Conservation (phyloP, 1,139 yeast species). For the Suhomyces bribrorum region DNA sequence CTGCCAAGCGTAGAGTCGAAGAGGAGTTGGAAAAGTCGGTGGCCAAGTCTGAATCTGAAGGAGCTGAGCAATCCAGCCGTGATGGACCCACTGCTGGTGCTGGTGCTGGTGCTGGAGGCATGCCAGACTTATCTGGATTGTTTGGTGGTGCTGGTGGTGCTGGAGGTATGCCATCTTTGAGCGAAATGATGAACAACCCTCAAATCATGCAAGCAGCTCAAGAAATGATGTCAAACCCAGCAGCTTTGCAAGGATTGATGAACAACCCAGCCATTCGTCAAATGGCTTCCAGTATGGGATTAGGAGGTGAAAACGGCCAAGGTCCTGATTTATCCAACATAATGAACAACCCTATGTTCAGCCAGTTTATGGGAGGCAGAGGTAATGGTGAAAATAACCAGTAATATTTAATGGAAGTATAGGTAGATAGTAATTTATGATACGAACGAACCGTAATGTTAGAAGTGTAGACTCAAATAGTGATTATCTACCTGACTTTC, state of each 20-base stretch:
- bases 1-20: constrained; percentile 83
- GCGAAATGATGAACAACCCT: constrained; percentile 81
- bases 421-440: not conserved
- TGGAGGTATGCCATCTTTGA: constrained; percentile 59
- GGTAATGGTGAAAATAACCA: constrained; percentile 11
- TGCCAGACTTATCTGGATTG: constrained; percentile 70
- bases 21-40: constrained; percentile 60
- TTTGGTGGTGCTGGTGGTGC: constrained; percentile 54
- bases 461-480: too few relatives aligned
- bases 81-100: constrained; percentile 38
- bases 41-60: constrained; percentile 27
- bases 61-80: constrained; percentile 22
- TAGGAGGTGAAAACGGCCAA: constrained; percentile 54
- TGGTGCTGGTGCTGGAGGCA: constrained; percentile 63
- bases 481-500: too few relatives aligned
- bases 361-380: constrained; percentile 49
- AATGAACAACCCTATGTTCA: constrained; percentile 82
- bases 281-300: constrained; percentile 72
- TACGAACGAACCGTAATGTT: not conserved
- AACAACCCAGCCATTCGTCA: constrained; percentile 75
- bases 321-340: constrained; percentile 63
- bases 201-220: constrained; percentile 92
- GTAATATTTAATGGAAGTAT: not conserved
- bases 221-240: constrained; percentile 88
- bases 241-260: constrained; percentile 74